These are phyloP conservation scores for Galeopsis tetrahit DNA, from an alignment of 257 asterid species.

Conservation along the genomic window DNA sequence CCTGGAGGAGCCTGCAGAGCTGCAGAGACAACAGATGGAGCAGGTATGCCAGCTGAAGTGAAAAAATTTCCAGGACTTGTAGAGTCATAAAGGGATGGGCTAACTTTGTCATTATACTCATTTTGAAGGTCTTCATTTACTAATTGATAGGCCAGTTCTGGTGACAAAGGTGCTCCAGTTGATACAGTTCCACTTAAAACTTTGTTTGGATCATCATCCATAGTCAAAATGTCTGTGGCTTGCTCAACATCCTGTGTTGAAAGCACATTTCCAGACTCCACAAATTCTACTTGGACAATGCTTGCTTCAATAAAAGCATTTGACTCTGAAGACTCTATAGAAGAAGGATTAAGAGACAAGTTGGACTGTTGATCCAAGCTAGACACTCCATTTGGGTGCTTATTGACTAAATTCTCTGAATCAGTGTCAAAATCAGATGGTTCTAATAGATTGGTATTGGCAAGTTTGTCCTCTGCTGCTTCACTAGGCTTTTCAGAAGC, in stretches of 20 bases:
- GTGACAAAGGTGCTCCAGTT: conserved; percentile 39
- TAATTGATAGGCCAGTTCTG: conserved; percentile 44
- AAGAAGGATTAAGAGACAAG: conserved; percentile 44
- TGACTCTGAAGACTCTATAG: conserved; percentile 47
- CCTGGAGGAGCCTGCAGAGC: conserved; percentile 78
- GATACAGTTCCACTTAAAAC: conserved; percentile 37
- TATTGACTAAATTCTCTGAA: conserved; percentile 40
- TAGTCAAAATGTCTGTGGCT: conserved; percentile 27
- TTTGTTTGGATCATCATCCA: conserved; percentile 25
- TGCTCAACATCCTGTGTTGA: conserved; percentile 37
- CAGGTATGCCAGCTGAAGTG: conserved; percentile 91
- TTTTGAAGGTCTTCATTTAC: conserved; percentile 51
- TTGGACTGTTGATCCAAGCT: conserved; percentile 39
- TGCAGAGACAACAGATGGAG: conserved; percentile 85
- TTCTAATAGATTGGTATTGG: conserved; percentile 37
- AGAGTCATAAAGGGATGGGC: conserved; percentile 49
- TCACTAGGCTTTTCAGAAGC: conserved; percentile 47
- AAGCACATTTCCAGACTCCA: conserved; percentile 47
- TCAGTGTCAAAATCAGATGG: conserved; percentile 44
- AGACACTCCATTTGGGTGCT: conserved; percentile 41
- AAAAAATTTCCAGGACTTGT: conserved; percentile 55
- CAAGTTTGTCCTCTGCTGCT: conserved; percentile 44
- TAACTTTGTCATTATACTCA: conserved; percentile 42
- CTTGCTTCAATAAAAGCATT: conserved; percentile 48
- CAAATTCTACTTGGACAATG: conserved; percentile 41